Base-by-base conservation (phyloP, 2,329 filamentous ascomycete species). In the Talaromyces amestolkiae region DNA sequence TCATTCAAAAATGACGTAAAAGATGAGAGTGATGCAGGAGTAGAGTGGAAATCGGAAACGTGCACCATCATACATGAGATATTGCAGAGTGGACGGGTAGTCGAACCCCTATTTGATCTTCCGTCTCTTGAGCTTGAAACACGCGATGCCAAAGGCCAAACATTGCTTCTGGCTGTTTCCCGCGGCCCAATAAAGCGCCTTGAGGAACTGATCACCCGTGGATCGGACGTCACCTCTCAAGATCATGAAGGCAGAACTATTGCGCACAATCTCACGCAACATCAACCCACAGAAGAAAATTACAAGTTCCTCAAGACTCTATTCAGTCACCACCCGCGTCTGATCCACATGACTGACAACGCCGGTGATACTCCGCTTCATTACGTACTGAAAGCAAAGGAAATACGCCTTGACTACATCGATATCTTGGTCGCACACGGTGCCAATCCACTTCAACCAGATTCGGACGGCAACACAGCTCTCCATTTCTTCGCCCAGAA, bases 231-330 rank as follows among this genome's bases (percentile, higher is more conserved):
- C 7, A 51, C 53, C 7, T 65, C 64, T 3, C 68, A 68, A 39
- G 68, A 70, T 58, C 65, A 68, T 13, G 41, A 63, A 41, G 68
- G 69, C 11, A 67, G 37, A 45, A 70, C 65, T 4, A 53, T 67
- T 49, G 49, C 67, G 10, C 68, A 69, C 56, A 62, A 65, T 49
- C 59, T 65, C n/a, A 43, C 64, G 51, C 15, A 60, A 51, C 43
- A 61, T 61, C n/a, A 17, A 9, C 19, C 33, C n/a, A 13, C 2
- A 3, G 41, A 60, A 15, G 17, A 22, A 35, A 45, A 11, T n/a
- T 15, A 15, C 43, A 24, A 53, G 33, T 39, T 45, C 13, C 43
- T 61, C 45, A 27, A 47, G 58, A 22, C 39, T 47, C 17, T 60
- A 19, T 60, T 60, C 58, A 60, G n/a, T 33, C 37, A 47, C 13